Evolutionary conservation across 2,329 filamentous ascomycete species (phyloP), one percentile per base, ranked within the genome.

Genomic region (Huntiella abstrusa): DNA sequence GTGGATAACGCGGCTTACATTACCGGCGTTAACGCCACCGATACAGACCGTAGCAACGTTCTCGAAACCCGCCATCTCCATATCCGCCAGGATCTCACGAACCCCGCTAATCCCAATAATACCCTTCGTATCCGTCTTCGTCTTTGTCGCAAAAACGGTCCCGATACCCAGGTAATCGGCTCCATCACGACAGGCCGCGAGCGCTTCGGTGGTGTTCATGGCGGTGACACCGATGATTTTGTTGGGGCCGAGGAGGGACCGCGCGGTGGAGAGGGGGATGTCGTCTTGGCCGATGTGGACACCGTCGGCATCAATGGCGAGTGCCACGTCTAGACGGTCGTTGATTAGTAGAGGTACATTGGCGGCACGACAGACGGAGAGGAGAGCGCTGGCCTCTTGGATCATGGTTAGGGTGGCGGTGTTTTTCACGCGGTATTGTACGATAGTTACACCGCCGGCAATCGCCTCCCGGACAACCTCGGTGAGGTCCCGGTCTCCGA

Each of bases 231-330:
- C 88, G 51, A 96, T 86, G 55, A 94, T 88, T 45, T 83, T 80
- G 53, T 78, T 67, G 1, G 73, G 64, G 0, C 86, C 86, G 0
- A 96, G 71, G 2, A 95, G 61, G 16, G 64, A 68, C 49, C 83
- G 80, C 2, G 86, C 87, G 35, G 71, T 69, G 6, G 62, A 56
- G 22, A 83, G 60, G 83, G 80, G 69, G 68, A 94, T 79, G 60
- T 96, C 88, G 70, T 95, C 87, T 64, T 96, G 88, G 5, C 91
- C 91, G 43, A 96, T 73, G 60, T 96, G 91, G 6, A 94, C 85
- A 40, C 91, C 91, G 64, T 95, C 88, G 48, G 83, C 91, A 10
- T 77, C 83, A 38, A 87, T 73, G 11, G 85, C 86, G 13, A 85
- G 69, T 6, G 86, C 87, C 19, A 96, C 83, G 58, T 94, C 87